Percentiles rank a stretch among this genome's conserved stretches.
These are phyloP conservation scores for Marchantia paleacea DNA, from an alignment of 225 moss, liverwort and hornwort genomes.

Conservation along the genomic window DNA sequence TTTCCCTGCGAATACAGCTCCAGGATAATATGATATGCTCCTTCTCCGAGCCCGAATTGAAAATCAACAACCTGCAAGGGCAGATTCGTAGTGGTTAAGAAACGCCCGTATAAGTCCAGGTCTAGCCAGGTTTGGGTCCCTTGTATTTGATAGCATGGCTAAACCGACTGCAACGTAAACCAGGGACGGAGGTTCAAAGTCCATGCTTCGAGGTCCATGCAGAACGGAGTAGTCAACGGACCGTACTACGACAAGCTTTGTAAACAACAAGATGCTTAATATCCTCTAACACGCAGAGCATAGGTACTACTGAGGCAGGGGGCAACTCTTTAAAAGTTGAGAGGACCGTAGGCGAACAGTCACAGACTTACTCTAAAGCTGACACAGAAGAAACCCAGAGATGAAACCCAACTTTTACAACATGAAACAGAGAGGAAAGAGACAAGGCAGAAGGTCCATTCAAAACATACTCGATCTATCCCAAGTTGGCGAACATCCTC, in stretches of 20 bases:
- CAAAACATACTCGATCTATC: constrained; percentile 60
- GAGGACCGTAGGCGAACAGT: neutral
- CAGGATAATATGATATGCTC: constrained; percentile 70
- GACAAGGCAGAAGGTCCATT: neutral
- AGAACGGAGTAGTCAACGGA: too few relatives aligned
- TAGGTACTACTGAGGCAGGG: too few relatives aligned
- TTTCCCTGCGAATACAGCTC: constrained; percentile 88
- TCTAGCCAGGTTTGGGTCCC: too few relatives aligned
- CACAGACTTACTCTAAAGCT: neutral
- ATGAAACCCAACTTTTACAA: neutral
- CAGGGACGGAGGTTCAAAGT: too few relatives aligned
- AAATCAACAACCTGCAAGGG: constrained; percentile 69
- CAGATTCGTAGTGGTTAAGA: too few relatives aligned
- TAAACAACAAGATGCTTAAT: too few relatives aligned
- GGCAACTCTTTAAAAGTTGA: neutral
- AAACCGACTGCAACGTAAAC: too few relatives aligned
- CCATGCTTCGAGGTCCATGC: too few relatives aligned
- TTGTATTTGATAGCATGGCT: too few relatives aligned
- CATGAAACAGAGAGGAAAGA: neutral
- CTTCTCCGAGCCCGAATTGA: constrained; percentile 86
- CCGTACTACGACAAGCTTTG: too few relatives aligned
- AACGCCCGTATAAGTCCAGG: too few relatives aligned
- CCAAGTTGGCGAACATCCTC: constrained; percentile 94
- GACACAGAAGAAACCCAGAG: neutral
- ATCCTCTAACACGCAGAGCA: too few relatives aligned